Percentiles rank a stretch among this genome's conserved stretches.
Conservation (phyloP, 768 basidiomycete species). For the Tephrocybe sp. region DNA sequence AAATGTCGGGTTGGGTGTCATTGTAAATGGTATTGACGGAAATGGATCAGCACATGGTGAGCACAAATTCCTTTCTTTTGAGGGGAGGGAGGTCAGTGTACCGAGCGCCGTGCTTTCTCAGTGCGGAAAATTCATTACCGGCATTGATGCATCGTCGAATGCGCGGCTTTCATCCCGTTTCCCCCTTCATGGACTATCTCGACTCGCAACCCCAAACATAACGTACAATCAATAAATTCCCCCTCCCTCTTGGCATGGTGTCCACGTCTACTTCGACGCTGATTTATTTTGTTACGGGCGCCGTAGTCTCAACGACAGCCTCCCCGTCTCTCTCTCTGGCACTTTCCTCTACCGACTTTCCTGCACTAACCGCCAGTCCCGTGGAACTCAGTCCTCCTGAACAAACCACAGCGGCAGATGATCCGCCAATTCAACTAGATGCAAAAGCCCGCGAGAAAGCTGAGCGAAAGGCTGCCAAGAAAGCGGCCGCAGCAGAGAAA, state of each 20-base stretch:
- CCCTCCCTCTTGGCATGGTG: conserved; percentile 49
- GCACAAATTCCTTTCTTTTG: conserved; percentile 49
- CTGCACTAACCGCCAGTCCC: conserved; percentile 53
- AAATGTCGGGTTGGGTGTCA: conserved; percentile 23
- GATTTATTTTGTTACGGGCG: conserved; percentile 40
- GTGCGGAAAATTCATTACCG: conserved; percentile 81
- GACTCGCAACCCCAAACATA: conserved; percentile 31
- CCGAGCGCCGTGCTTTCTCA: conserved; percentile 87
- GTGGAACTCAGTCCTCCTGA: conserved; percentile 27
- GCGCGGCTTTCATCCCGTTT: conserved; percentile 31
- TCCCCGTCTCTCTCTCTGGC: conserved; percentile 51
- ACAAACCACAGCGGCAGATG: conserved; percentile 32
- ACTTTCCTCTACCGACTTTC: conserved; percentile 75
- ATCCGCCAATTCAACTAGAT: conserved; percentile 25
- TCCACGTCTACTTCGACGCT: conserved; percentile 55
- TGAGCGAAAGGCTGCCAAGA: conserved; percentile 65
- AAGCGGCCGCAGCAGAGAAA: conserved; percentile 60
- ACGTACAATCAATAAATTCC: conserved; percentile 32
- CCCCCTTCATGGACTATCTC: conserved; percentile 35
- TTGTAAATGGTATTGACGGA: conserved; percentile 26
- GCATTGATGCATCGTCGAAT: conserved; percentile 54
- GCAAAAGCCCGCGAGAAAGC: conserved; percentile 53
- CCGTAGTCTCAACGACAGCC: conserved; percentile 41
- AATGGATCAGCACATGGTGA: conserved; percentile 62
- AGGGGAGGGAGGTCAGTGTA: conserved; percentile 89